Conservation (phyloP, 2,329 filamentous ascomycete genomes). For the Penicillium sp. region DNA sequence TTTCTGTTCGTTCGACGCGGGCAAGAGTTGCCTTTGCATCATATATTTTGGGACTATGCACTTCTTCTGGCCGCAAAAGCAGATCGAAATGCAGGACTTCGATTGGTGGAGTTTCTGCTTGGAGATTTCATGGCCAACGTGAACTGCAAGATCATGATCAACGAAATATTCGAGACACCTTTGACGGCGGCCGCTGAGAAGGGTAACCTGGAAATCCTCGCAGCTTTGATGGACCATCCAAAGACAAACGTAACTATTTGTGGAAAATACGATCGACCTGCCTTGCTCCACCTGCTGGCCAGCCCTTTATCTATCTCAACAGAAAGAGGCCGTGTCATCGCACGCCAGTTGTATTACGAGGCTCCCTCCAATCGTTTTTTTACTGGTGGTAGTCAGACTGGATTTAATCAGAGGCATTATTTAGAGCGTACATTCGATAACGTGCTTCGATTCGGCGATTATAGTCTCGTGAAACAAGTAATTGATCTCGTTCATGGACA, state of each 20-base stretch:
- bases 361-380: background rate
- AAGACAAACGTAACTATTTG: constrained; percentile 6
- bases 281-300: background rate
- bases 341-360: background rate
- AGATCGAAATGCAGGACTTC: background rate
- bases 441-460: background rate
- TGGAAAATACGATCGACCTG: constrained; percentile 10
- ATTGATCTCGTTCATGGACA: background rate
- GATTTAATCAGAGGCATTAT: background rate
- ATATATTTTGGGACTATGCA: constrained; percentile 10
- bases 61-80: background rate
- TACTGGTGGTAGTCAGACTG: too few relatives aligned
- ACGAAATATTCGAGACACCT: constrained; percentile 10
- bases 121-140: constrained; percentile 6
- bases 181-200: constrained; percentile 13
- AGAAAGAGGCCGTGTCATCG: background rate
- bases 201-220: constrained; percentile 14
- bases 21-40: constrained; percentile 11
- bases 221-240: constrained; percentile 10
- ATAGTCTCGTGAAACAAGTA: background rate
- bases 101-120: background rate
- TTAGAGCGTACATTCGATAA: background rate
- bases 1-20: constrained; percentile 12
- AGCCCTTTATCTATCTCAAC: background rate
- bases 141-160: constrained; percentile 14